Conservation (phyloP, 352 stramenopile species). For the Pythium dissotocum region DNA sequence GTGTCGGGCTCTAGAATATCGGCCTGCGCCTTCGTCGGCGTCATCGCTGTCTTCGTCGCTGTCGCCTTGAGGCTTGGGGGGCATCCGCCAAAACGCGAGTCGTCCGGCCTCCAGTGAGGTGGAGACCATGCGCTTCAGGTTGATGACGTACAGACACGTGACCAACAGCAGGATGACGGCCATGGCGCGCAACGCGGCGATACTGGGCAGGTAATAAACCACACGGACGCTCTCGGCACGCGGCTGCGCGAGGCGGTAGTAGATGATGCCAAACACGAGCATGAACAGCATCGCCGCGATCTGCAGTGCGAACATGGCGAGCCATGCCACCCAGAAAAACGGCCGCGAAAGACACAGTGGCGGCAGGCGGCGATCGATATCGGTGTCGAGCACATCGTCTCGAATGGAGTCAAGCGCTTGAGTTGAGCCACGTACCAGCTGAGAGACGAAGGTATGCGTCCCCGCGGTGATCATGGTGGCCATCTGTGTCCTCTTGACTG, state of each 20-base stretch:
- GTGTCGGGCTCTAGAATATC: not conserved
- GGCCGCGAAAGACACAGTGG: not conserved
- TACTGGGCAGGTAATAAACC: slow-evolving; percentile 4
- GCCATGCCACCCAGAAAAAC: not conserved
- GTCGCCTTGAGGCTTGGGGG: not conserved
- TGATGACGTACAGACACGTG: not conserved
- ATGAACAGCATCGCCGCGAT: not conserved
- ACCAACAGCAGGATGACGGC: slow-evolving; percentile 1
- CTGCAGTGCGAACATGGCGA: not conserved
- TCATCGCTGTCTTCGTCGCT: not conserved
- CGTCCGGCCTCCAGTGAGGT: not conserved
- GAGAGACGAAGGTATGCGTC: not conserved
- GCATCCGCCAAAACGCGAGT: not conserved
- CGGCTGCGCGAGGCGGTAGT: slow-evolving; percentile 4
- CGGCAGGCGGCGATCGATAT: not conserved
- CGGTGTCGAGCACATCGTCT: not conserved
- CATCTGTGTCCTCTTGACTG: too few species aligned
- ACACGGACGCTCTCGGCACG: not conserved
- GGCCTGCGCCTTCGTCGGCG: not conserved
- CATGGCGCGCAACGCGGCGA: not conserved
- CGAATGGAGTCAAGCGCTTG: not conserved
- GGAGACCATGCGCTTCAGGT: slow-evolving; percentile 5
- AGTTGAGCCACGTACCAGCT: not conserved
- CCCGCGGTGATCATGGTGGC: too few species aligned
- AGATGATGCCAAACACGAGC: not conserved